phyloP scores from a whole-genome alignment of 495 filamentous ascomycete genomes.

The Lophiotrema nucula region DNA sequence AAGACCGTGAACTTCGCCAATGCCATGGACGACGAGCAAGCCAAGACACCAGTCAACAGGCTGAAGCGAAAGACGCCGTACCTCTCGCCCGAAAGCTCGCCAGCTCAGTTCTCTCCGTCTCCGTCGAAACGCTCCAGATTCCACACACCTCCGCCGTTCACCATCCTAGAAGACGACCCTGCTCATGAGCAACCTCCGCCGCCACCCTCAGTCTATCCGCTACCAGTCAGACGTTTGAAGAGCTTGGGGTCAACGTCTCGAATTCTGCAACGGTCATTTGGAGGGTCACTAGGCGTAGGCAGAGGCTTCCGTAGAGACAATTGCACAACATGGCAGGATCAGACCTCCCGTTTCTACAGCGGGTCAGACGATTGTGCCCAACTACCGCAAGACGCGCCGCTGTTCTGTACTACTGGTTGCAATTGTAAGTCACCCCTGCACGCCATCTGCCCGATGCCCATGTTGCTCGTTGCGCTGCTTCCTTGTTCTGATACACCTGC shows the following conservation, averaged over 20 bases:
- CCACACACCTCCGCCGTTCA: slow-evolving; percentile 44
- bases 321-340: slow-evolving; percentile 63
- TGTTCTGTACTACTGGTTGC: slow-evolving; percentile 74
- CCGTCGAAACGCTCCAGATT: slow-evolving; percentile 45
- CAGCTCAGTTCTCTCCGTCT: slow-evolving; percentile 56
- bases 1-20: slow-evolving; percentile 36
- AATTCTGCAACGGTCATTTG: slow-evolving; percentile 47
- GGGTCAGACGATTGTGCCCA: slow-evolving; percentile 62
- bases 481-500: too few species aligned
- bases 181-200: slow-evolving; percentile 24
- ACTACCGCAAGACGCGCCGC: slow-evolving; percentile 59
- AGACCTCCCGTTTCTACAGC: slow-evolving; percentile 72
- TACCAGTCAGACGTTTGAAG: slow-evolving; percentile 35
- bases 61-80: slow-evolving; percentile 37
- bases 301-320: slow-evolving; percentile 43
- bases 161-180: slow-evolving; percentile 27
- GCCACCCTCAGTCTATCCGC: slow-evolving; percentile 10
- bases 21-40: slow-evolving; percentile 3
- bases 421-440: slow-evolving; percentile 78
- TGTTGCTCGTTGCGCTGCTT: too few species aligned
- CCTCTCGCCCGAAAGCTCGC: slow-evolving; percentile 47
- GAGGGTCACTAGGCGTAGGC: slow-evolving; percentile 45
- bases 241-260: slow-evolving; percentile 35
- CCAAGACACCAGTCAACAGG: slow-evolving; percentile 16
- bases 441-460: too few species aligned